Base-by-base conservation (phyloP, 139 green algal species). In the Edaphochlamys debaryana region DNA sequence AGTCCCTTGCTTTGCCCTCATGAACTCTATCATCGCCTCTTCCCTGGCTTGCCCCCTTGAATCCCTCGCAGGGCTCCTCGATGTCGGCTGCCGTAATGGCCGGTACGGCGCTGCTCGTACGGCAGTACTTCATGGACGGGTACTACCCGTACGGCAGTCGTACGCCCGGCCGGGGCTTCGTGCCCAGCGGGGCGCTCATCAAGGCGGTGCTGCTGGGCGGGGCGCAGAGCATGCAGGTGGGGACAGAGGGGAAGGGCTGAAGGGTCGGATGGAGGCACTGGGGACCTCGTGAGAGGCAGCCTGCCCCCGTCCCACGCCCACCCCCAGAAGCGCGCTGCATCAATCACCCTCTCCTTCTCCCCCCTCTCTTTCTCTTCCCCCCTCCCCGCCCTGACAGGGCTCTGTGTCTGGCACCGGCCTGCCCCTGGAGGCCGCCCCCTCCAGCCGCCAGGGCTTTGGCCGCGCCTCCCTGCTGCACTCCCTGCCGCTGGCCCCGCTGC, bases 1-100 rank as follows among this genome's bases (percentile, higher is more conserved):
- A n/a, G n/a, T n/a, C n/a, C n/a, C n/a, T n/a, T n/a, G n/a, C n/a
- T n/a, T n/a, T n/a, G n/a, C n/a, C n/a, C n/a, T n/a, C n/a, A n/a
- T n/a, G n/a, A n/a, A n/a, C n/a, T n/a, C n/a, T n/a, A n/a, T n/a
- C n/a, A n/a, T n/a, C n/a, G n/a, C n/a, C n/a, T n/a, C n/a, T n/a
- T n/a, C n/a, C n/a, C n/a, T n/a, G n/a, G n/a, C n/a, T n/a, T n/a
- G n/a, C n/a, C n/a, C n/a, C n/a, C n/a, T n/a, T n/a, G n/a, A n/a
- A n/a, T n/a, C n/a, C n/a, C n/a, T n/a, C 38, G 15, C 89, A 91
- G 85, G 96, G 96, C 48, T 99, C 96, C 5, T 96, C 90, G 25
- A 99, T 99, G 96, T 94, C 96, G 0, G 97, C 96, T 0, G 89
- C 91, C 22, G 79, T 92, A 52, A 90, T 96, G 2, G 87, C 90